Conservation (phyloP, 495 filamentous ascomycete genomes). For the Lasiosphaeria hispida region DNA sequence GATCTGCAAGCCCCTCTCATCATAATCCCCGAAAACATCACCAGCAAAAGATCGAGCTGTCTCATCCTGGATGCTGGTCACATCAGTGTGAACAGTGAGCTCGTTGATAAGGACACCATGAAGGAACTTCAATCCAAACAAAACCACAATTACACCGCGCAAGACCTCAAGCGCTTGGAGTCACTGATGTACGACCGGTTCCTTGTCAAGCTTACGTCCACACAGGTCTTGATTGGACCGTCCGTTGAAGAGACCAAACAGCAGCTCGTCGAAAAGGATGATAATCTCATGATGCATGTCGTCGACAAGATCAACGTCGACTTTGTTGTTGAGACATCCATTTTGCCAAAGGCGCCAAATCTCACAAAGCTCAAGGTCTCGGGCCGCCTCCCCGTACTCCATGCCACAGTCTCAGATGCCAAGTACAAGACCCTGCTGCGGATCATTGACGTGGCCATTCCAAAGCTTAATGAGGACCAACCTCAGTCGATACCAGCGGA, state of each 20-base stretch:
- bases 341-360: slow-evolving; percentile 89
- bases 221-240: slow-evolving; percentile 93
- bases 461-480: slow-evolving; percentile 66
- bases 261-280: slow-evolving; percentile 70
- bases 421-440: slow-evolving; percentile 98
- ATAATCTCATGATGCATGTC: slow-evolving; percentile 75
- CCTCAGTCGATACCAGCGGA: slow-evolving; percentile 18
- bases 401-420: slow-evolving; percentile 84
- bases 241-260: slow-evolving; percentile 84
- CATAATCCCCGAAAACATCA: slow-evolving; percentile 92
- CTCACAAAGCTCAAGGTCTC: slow-evolving; percentile 90
- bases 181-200: slow-evolving; percentile 96
- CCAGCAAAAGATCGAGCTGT: slow-evolving; percentile 72
- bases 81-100: slow-evolving; percentile 85
- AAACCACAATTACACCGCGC: slow-evolving; percentile 78
- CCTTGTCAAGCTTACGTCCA: slow-evolving; percentile 83
- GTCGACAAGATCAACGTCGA: slow-evolving; percentile 97
- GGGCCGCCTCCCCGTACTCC: slow-evolving; percentile 86
- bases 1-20: slow-evolving; percentile 95
- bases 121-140: slow-evolving; percentile 89
- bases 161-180: slow-evolving; percentile 83
- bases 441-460: slow-evolving; percentile 91
- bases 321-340: slow-evolving; percentile 87
- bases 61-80: slow-evolving; percentile 96
- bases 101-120: slow-evolving; percentile 86